These are phyloP conservation scores for Colletotrichum paranaense DNA, from an alignment of 2,329 filamentous ascomycete genomes.

Conservation along the genomic window DNA sequence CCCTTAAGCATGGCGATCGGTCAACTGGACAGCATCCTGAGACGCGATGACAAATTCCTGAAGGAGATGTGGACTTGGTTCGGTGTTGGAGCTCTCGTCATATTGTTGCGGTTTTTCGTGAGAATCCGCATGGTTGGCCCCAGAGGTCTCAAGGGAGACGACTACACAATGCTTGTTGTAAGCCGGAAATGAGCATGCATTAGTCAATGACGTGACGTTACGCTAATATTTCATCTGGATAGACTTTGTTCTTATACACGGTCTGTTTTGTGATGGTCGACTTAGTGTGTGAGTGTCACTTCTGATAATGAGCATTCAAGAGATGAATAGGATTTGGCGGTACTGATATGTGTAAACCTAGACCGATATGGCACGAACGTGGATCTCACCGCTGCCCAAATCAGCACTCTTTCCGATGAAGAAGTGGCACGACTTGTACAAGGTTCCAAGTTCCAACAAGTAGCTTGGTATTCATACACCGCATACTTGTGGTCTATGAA, in stretches of 20 bases:
- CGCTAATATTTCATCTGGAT: neutral
- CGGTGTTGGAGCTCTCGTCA: conserved; percentile 43
- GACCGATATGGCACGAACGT: conserved; percentile 27
- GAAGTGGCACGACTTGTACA: conserved; percentile 43
- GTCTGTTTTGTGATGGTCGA: conserved; percentile 49
- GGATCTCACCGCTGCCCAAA: conserved; percentile 16
- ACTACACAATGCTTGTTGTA: conserved; percentile 49
- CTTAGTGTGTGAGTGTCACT: conserved; percentile 42
- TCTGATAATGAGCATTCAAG: no score
- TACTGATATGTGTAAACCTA: neutral
- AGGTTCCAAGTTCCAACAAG: conserved; percentile 51
- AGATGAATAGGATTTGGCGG: no score
- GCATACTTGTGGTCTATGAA: conserved; percentile 49
- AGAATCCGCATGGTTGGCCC: conserved; percentile 50
- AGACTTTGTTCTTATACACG: conserved; percentile 44
- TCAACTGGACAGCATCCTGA: conserved; percentile 9
- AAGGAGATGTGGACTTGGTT: conserved; percentile 46
- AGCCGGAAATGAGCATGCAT: no score
- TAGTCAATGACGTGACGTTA: neutral
- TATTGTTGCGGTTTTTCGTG: conserved; percentile 47
- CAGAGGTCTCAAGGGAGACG: conserved; percentile 51
- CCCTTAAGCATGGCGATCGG: neutral
- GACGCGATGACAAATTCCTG: conserved; percentile 39
- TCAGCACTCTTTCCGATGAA: conserved; percentile 36
- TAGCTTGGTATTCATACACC: conserved; percentile 53